Evolutionary conservation across 208 protist genomes (phyloP).

Genomic region (Entamoeba dispar): DNA sequence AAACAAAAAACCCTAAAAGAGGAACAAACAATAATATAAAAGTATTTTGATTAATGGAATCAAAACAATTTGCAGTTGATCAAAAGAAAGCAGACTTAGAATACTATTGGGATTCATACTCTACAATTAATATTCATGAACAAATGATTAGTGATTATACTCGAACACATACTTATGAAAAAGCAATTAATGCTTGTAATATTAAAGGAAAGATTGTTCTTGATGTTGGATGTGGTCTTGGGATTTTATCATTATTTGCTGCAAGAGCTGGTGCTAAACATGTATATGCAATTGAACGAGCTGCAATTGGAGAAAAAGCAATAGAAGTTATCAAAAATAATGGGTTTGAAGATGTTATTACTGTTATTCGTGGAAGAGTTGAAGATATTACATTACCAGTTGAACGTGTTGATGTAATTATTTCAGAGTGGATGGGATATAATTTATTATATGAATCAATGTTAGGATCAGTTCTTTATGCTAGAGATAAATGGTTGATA

Average conservation of each 20-base stretch:
- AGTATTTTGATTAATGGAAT: no score
- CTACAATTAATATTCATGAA: constrained; percentile 12
- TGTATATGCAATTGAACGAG: constrained; percentile 37
- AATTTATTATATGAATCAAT: constrained; percentile 81
- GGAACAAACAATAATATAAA: no score
- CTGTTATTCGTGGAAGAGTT: constrained; percentile 53
- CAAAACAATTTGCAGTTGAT: neutral
- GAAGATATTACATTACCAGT: constrained; percentile 58
- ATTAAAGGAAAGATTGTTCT: constrained; percentile 67
- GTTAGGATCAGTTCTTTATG: constrained; percentile 69
- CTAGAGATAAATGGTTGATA: constrained; percentile 55
- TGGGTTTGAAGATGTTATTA: constrained; percentile 40
- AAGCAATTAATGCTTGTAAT: constrained; percentile 70
- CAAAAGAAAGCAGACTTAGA: neutral
- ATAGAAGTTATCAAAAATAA: constrained; percentile 13
- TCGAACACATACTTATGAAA: constrained; percentile 74
- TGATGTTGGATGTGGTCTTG: constrained; percentile 84
- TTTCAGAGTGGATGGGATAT: constrained; percentile 89
- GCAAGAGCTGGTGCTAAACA: constrained; percentile 67
- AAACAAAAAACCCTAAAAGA: no score
- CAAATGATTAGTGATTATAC: constrained; percentile 93
- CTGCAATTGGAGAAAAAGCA: neutral
- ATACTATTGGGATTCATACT: constrained; percentile 1
- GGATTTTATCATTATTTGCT: constrained; percentile 82
- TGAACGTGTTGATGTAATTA: constrained; percentile 58